Evolutionary conservation across 1,284 basidiomycete species (phyloP).

Genomic region (Ustilago crameri): DNA sequence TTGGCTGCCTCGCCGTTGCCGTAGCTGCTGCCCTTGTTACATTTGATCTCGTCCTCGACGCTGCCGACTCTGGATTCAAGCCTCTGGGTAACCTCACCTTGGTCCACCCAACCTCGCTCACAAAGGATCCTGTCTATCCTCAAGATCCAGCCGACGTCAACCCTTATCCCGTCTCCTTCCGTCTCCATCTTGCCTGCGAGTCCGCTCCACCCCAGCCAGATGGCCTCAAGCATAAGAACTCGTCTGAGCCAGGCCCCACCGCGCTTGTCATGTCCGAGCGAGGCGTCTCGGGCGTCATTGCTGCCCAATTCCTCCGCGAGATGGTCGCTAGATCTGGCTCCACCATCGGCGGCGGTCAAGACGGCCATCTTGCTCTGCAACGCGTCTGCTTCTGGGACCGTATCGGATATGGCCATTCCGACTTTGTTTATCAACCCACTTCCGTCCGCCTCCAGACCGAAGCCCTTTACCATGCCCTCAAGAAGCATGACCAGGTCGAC

Average conservation of each 20-base stretch:
- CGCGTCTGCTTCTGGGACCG: constrained; percentile 56
- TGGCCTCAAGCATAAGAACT: constrained; percentile 8
- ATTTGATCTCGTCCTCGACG: constrained; percentile 51
- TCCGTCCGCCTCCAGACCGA: constrained; percentile 39
- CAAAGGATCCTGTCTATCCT: constrained; percentile 34
- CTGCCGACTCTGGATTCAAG: constrained; percentile 46
- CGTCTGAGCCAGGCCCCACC: constrained; percentile 28
- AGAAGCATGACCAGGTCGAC: constrained; percentile 27
- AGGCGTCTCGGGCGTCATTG: constrained; percentile 47
- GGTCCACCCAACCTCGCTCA: constrained; percentile 36
- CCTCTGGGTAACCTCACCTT: constrained; percentile 46
- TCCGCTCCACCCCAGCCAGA: constrained; percentile 27
- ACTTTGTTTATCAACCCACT: constrained; percentile 44
- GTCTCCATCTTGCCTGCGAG: constrained; percentile 52
- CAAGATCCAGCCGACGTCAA: constrained; percentile 41
- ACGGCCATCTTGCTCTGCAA: constrained; percentile 50
- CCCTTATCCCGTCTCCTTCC: constrained; percentile 42
- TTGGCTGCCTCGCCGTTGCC: constrained; percentile 36
- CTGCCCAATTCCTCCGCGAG: constrained; percentile 50
- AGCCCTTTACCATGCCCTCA: constrained; percentile 38
- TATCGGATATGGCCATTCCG: constrained; percentile 51
- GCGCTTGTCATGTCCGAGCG: constrained; percentile 57
- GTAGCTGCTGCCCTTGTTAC: constrained; percentile 37
- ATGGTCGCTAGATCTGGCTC: constrained; percentile 41
- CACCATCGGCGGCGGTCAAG: constrained; percentile 19